These are phyloP conservation scores for Baudoinia panamericana DNA, from an alignment of 495 filamentous ascomycete genomes.

Conservation along the genomic window DNA sequence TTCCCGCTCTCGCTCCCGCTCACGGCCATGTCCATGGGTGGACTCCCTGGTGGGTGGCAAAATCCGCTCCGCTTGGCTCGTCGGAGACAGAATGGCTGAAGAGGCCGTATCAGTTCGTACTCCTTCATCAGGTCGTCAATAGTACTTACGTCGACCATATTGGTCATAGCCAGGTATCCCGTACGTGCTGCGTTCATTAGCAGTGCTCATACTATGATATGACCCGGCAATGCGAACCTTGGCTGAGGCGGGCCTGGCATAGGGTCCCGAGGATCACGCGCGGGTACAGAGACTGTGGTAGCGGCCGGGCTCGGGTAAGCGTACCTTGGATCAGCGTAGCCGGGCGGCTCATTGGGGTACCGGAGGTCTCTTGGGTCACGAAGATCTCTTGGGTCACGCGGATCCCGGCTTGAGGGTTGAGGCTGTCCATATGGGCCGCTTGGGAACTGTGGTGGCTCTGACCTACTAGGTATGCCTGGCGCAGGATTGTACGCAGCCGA, in stretches of 20 bases:
- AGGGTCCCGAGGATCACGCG: slow-evolving; percentile 13
- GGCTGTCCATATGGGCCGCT: slow-evolving; percentile 8
- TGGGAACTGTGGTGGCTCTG: slow-evolving; percentile 5
- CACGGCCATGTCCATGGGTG: not conserved
- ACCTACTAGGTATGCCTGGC: slow-evolving; percentile 10
- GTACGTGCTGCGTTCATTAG: slow-evolving; percentile 17
- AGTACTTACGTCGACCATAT: slow-evolving; percentile 20
- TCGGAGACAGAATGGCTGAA: slow-evolving; percentile 11
- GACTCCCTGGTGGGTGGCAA: not conserved
- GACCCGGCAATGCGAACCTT: slow-evolving; percentile 13
- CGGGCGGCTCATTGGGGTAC: too few relatives aligned
- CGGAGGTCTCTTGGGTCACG: not conserved
- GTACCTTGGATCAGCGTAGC: slow-evolving; percentile 9
- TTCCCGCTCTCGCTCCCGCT: not conserved
- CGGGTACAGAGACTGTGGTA: slow-evolving; percentile 5
- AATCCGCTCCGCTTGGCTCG: not conserved
- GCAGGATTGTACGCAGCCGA: slow-evolving; percentile 8
- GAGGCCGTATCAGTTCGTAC: slow-evolving; percentile 8
- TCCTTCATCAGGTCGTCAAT: not conserved
- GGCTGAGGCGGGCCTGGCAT: slow-evolving; percentile 7
- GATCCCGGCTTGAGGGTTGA: not conserved
- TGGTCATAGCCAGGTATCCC: too few relatives aligned
- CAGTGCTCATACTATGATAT: not conserved
- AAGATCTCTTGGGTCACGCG: slow-evolving; percentile 13
- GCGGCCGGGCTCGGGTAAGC: slow-evolving; percentile 18